phyloP scores from a whole-genome alignment of 2,329 filamentous ascomycete genomes.

The Pseudogymnoascus sp. region DNA sequence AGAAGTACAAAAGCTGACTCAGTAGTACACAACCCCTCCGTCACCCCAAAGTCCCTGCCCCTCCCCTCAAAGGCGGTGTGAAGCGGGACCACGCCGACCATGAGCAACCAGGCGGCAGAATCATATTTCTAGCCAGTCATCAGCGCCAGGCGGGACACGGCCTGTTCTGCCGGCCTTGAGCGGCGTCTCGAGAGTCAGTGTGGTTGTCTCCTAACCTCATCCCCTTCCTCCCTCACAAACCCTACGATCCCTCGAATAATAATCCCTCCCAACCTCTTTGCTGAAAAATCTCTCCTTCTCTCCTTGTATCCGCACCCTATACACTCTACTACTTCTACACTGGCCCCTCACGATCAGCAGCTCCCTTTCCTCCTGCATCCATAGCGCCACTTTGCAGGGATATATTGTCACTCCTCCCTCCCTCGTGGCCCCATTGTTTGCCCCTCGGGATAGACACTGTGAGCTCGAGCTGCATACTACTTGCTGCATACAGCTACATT shows the following conservation, averaged over 20 bases:
- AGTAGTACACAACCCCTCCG: neutral
- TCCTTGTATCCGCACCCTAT: neutral
- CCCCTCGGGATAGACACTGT: neutral
- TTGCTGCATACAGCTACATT: neutral
- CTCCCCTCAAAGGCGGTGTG: neutral
- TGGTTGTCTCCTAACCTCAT: neutral
- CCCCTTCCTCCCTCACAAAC: neutral
- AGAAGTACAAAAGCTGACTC: neutral
- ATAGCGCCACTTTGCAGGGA: conserved; percentile 4
- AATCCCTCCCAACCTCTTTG: neutral
- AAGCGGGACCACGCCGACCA: neutral
- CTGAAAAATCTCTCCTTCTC: neutral
- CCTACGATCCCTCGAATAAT: neutral
- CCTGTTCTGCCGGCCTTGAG: neutral
- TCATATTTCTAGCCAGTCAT: neutral
- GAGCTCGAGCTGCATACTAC: neutral
- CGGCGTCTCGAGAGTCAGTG: neutral
- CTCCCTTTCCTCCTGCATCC: neutral
- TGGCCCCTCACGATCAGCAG: neutral
- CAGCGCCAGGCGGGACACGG: neutral
- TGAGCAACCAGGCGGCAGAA: neutral
- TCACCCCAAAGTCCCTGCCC: neutral
- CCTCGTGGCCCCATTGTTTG: conserved; percentile 3
- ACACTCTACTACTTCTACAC: neutral
- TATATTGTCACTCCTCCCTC: neutral